Percentiles rank a stretch among this genome's conserved stretches.
Conservation (phyloP, 1,284 basidiomycete species). For the Trametes versicolor region DNA sequence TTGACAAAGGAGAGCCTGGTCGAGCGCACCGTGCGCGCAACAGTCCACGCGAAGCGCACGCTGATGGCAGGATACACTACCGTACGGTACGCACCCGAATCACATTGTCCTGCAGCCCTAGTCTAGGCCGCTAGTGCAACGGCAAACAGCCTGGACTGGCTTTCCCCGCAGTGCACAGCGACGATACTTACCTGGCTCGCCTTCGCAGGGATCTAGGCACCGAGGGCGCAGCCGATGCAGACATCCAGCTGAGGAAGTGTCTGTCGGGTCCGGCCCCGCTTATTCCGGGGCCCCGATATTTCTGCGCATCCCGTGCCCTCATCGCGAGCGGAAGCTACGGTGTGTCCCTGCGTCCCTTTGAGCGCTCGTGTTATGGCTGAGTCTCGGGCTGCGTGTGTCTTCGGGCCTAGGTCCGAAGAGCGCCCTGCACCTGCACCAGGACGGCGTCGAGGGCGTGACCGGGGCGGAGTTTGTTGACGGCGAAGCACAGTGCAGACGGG, state of each 20-base stretch:
- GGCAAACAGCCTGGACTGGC: conserved; percentile 3
- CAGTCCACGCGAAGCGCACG: conserved; percentile 66
- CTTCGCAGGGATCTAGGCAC: conserved; percentile 66
- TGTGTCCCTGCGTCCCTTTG: conserved; percentile 37
- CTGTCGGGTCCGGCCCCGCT: conserved; percentile 60
- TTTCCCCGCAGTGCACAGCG: not conserved
- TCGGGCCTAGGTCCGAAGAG: conserved; percentile 58
- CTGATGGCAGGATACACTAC: conserved; percentile 72
- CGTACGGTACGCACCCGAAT: conserved; percentile 56
- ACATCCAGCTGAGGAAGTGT: conserved; percentile 67
- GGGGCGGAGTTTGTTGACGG: conserved; percentile 72
- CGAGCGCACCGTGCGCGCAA: conserved; percentile 56
- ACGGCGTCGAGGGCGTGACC: conserved; percentile 64
- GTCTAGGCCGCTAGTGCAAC: not conserved
- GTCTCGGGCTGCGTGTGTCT: not conserved
- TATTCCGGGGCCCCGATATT: conserved; percentile 72
- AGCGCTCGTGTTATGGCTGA: conserved; percentile 3
- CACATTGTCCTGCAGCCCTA: not conserved
- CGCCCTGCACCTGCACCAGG: conserved; percentile 53
- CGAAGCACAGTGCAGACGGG: conserved; percentile 61
- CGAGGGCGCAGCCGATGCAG: conserved; percentile 71
- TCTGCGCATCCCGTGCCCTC: conserved; percentile 68
- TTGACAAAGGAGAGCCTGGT: conserved; percentile 60
- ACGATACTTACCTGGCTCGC: conserved; percentile 11
- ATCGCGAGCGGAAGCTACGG: conserved; percentile 72